Evolutionary conservation across 129 eudicot genomes (phyloP), one percentile per base, ranked within the genome.

Genomic region (Pseudognaphalium luteoalbum): DNA sequence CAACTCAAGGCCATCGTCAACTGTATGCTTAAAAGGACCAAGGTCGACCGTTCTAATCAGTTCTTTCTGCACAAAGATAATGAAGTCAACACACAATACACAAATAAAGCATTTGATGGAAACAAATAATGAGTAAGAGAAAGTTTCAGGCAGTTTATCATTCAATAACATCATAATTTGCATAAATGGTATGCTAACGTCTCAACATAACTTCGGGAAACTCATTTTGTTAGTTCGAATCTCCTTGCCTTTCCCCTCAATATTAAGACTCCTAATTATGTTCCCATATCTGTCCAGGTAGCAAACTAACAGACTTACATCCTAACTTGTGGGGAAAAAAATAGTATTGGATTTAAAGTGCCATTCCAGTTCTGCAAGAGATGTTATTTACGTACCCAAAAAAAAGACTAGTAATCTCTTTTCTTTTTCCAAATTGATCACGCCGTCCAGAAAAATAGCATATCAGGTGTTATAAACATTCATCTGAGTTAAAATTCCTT

Each of bases 11-110:
- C 99, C 99, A 77, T 95, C 99, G 65, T 95, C 99, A 67, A 95
- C 97, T 12, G 97, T 92, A 86, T 95, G 99, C 92, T 95, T 95
- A 73, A 95, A 95, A 75, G 99, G 99, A 76, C 99, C 99, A 19
- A 95, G 90, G 81, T 95, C 99, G 4, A 95, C 99, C 7, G 99
- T 95, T 74, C 99, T 81, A 47, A 95, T 95, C 88, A 95, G 79
- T 77, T 95, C 99, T 95, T 89, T 77, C 99, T 95, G 96, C 88
- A 83, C 8, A 76, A 57, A 69, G 8, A 71, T n/a, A 37, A 21
- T 60, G 66, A 33, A 62, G 17, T 37, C 44, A 70, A 28, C 3
- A 72, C 32, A 42, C 59, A 67, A 37, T 32, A 70, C 54, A 56
- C 35, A 69, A 41, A 16, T 3, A 59, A 33, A 56, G n/a, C 10